Base-by-base conservation (phyloP, 129 eudicot species). In the Pulicaria dysenterica region DNA sequence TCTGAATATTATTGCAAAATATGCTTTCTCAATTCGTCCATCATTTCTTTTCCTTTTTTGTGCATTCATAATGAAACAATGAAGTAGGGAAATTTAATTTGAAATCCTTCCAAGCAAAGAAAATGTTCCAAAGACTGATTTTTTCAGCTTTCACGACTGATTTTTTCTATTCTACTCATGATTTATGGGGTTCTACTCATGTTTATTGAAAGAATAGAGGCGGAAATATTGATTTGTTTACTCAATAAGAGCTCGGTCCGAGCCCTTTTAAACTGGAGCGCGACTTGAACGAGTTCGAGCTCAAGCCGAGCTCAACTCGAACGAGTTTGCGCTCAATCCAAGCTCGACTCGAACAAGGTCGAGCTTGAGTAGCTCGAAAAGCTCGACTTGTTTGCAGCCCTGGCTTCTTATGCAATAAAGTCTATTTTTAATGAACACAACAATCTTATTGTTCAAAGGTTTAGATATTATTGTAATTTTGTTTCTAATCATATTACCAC, bases 81-180 rank as follows among this genome's bases (percentile, higher is more conserved):
- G 31, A 24, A 24, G 31, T 53, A 39, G 47, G 39, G 1, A 54
- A 51, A 37, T 38, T 38, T 3, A 8, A 39, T 51, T 40, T 40
- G 34, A 11, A 17, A 43, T 64, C 34, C 44, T 64, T 17, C 34
- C 40, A 39, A 53, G 50, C 17, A 17, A 54, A 40, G 6, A 7
- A 53, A 39, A 40, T 54, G 74, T 67, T 48, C 9, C 59, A 48
- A 9, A 4, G 14, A 48, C 14, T 37, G 17, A 19, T 55, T 41
- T 64, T 12, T 53, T 57, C 10, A 43, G 57, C 16, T 71, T 56
- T 44, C 44, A 57, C 7, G 31, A 56, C 8, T 43, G 76, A 41
- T 9, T 24, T 56, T 71, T 24, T 9, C 6, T 24, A 36, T 57
- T 17, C 36, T 54, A 12, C 36, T 54, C 6, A 17, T 45, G 3